These are phyloP conservation scores for Nemania sp. DNA, from an alignment of 2,329 filamentous ascomycete genomes.

Conservation along the genomic window DNA sequence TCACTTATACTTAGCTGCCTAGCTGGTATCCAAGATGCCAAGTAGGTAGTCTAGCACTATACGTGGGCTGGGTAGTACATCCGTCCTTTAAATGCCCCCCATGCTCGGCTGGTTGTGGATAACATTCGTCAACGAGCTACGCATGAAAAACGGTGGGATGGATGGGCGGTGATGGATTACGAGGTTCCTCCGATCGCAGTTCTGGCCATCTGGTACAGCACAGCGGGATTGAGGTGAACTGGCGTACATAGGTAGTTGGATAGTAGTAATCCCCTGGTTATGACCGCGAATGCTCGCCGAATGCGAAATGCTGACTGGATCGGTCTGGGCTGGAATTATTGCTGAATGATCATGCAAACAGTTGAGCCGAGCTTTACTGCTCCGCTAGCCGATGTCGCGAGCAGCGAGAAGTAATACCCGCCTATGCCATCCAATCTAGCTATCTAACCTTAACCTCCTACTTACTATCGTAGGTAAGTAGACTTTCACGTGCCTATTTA, in stretches of 20 bases:
- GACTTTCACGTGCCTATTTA: slow-evolving; percentile 16
- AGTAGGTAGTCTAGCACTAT: neutral
- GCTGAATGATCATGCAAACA: slow-evolving; percentile 18
- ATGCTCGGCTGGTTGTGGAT: slow-evolving; percentile 23
- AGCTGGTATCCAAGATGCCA: neutral
- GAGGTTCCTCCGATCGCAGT: neutral
- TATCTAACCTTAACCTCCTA: slow-evolving; percentile 21
- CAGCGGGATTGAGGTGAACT: neutral
- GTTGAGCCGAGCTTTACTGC: slow-evolving; percentile 12
- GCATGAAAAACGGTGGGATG: neutral
- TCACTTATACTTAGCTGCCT: too few species aligned
- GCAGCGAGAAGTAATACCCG: slow-evolving; percentile 10
- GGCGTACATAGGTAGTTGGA: neutral
- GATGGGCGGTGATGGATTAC: neutral
- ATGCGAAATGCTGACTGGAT: slow-evolving; percentile 27
- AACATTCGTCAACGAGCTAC: neutral
- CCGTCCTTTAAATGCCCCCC: neutral
- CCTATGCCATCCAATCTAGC: neutral
- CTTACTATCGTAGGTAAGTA: slow-evolving; percentile 8
- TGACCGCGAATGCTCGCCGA: slow-evolving; percentile 4
- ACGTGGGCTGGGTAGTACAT: neutral
- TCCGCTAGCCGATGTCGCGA: slow-evolving; percentile 34
- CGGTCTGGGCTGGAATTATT: slow-evolving; percentile 5
- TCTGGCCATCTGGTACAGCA: neutral
- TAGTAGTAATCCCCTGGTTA: neutral